phyloP scores from a whole-genome alignment of 495 filamentous ascomycete species.

The Trichoderma gamsii region DNA sequence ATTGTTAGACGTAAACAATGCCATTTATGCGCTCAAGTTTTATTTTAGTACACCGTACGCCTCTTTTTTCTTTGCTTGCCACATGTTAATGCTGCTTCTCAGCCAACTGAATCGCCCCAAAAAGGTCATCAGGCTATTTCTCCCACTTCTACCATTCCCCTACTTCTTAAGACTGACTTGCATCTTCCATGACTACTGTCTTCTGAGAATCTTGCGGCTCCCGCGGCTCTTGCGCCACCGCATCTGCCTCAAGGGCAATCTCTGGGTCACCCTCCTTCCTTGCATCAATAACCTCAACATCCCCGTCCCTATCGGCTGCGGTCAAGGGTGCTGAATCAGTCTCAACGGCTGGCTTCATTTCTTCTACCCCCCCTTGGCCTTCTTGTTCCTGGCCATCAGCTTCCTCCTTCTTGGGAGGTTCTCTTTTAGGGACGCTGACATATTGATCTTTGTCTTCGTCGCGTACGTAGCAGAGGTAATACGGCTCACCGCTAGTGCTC shows the following conservation, averaged over 20 bases:
- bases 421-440: slow-evolving; percentile 46
- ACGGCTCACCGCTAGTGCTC: slow-evolving; percentile 64
- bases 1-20: neutral
- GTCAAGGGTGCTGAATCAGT: neutral
- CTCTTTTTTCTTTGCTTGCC: neutral
- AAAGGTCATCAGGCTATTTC: neutral
- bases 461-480: slow-evolving; percentile 81
- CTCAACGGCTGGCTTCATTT: neutral
- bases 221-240: neutral
- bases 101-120: neutral
- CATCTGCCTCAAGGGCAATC: neutral
- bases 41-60: neutral
- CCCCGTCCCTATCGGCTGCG: neutral
- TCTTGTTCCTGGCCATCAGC: neutral
- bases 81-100: neutral
- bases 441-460: slow-evolving; percentile 54
- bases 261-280: neutral
- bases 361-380: neutral
- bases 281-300: neutral
- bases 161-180: neutral
- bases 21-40: neutral
- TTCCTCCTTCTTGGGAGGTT: neutral
- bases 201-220: neutral
- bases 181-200: neutral
- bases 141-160: neutral